These are phyloP conservation scores for Leccinum pseudoinsigne DNA, from an alignment of 1,284 basidiomycete genomes.

Conservation along the genomic window DNA sequence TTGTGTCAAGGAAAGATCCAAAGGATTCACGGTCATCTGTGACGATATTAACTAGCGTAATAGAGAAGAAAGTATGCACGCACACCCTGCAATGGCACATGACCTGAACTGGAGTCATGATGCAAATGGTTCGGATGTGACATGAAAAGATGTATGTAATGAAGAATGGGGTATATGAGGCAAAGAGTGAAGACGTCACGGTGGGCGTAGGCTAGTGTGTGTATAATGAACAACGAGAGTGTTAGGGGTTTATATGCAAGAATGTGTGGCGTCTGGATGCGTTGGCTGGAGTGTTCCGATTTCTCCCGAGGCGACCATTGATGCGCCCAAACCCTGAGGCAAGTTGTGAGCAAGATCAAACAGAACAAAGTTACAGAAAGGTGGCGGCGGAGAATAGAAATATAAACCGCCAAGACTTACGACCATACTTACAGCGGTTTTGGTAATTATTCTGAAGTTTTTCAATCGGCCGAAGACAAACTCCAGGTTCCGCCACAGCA, in stretches of 20 bases:
- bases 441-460: no score
- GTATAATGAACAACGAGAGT: neutral
- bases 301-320: neutral
- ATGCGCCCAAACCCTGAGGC: neutral
- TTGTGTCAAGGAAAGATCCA: neutral
- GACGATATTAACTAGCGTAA: neutral
- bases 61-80: constrained; percentile 4
- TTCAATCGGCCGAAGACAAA: neutral
- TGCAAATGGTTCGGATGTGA: neutral
- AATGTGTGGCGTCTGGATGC: neutral
- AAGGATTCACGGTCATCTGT: constrained; percentile 10
- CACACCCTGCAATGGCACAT: constrained; percentile 11
- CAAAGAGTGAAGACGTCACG: neutral
- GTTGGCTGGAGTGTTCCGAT: neutral
- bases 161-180: neutral
- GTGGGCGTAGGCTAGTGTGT: neutral
- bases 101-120: neutral
- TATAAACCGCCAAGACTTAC: neutral
- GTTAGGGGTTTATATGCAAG: neutral
- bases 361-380: neutral
- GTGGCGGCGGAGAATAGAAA: neutral
- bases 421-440: no score
- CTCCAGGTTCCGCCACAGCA: constrained; percentile 7
- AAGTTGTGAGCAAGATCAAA: neutral
- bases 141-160: constrained; percentile 11